These are phyloP conservation scores for Staphylotrichum longicolle DNA, from an alignment of 495 filamentous ascomycete species.

Conservation along the genomic window DNA sequence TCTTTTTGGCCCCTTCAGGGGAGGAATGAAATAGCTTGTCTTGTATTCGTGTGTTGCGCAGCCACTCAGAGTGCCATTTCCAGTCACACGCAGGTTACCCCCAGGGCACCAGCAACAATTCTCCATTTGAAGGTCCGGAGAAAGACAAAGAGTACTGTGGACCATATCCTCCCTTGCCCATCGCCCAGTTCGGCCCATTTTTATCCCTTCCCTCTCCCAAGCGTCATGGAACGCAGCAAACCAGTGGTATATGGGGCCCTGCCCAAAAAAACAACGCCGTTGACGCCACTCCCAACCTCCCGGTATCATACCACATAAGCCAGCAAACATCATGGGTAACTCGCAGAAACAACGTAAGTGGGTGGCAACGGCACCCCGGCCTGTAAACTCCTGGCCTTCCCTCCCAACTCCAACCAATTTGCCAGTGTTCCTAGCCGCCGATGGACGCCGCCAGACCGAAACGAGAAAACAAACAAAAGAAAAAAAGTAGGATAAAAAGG, in stretches of 20 bases:
- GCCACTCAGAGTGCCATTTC: no score
- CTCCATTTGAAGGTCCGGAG: no score
- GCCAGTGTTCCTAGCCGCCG: background rate
- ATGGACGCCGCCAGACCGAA: slow-evolving; percentile 2
- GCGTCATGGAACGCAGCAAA: background rate
- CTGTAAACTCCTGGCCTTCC: background rate
- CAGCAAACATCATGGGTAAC: background rate
- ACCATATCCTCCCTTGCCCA: background rate
- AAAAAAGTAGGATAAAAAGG: background rate
- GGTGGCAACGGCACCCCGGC: no score
- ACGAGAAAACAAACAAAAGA: background rate
- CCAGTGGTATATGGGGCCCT: slow-evolving; percentile 11
- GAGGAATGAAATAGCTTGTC: no score
- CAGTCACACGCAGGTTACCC: no score
- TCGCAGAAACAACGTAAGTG: background rate
- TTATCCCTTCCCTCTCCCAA: background rate
- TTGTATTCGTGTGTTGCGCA: no score
- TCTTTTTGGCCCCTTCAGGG: no score
- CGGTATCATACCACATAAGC: slow-evolving; percentile 10
- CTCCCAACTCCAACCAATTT: background rate
- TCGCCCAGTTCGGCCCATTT: background rate
- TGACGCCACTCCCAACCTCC: background rate
- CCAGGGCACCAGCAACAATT: no score
- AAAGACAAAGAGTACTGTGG: no score
- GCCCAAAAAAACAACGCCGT: slow-evolving; percentile 1